Base-by-base conservation (phyloP, 2,329 filamentous ascomycete species). In the Huntiella omanensis region DNA sequence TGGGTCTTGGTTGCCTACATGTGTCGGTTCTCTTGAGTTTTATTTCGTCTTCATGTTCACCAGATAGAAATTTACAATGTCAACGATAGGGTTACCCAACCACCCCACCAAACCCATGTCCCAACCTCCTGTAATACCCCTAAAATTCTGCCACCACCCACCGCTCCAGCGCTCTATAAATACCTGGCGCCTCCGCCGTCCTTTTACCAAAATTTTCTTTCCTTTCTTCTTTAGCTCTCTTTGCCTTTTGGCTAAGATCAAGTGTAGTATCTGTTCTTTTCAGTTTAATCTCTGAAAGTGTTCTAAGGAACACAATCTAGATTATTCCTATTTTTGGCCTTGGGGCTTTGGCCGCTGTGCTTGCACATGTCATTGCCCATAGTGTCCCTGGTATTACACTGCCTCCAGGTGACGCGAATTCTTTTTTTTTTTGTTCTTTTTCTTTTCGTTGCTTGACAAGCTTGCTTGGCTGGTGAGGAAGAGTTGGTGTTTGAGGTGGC, bases 251-350 rank as follows among this genome's bases (percentile, higher is more conserved):
- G 75, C 75, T 83, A 82, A 84, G 80, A 85, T 85, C 80, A 85
- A 84, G 80, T 85, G 80, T 84, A 85, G 81, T 85, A 85, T 83
- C 80, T 85, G 80, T 87, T 87, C 82, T 87, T 86, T 83, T 84
- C 78, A 87, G 82, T 85, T 86, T 87, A 86, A 86, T 85, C 78
- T 81, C 81, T 87, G 80, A 80, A 83, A 85, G 73, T 71, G 69
- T 69, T 70, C 76, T 73, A 82, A 67, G 71, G 76, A 69, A 69
- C 68, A 68, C 69, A 75, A 73, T 71, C 69, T 68, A 76, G 79
- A 83, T 87, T 87, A 83, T 75, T 75, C 80, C 70, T 72, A 84
- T 87, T 82, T 80, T 50, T 50, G 49, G 35, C 42, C 40, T 33
- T 42, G 33, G 49, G 41, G 44, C 43, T 33, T 16, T 44, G 46